A percentile compares a stretch with the other conserved stretches of the same genome.
phyloP scores from a whole-genome alignment of 306 rosid genomes.

The Ammopiptanthus mongolicus region DNA sequence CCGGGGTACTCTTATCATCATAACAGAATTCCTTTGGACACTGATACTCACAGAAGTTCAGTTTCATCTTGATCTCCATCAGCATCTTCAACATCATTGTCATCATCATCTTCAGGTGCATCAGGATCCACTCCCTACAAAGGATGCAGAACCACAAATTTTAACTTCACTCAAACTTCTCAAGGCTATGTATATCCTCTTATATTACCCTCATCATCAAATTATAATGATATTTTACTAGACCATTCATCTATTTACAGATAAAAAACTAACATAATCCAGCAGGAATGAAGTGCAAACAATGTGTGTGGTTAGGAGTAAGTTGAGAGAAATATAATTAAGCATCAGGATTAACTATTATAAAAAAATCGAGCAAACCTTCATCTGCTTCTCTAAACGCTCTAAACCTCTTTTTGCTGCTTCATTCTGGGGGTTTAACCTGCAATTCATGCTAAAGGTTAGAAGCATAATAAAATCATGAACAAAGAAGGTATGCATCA shows the following conservation, averaged over 20 bases:
- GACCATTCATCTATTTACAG: conserved; percentile 8
- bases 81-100: conserved; percentile 89
- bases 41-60: conserved; percentile 58
- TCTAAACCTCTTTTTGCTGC: conserved; percentile 94
- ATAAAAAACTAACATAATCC: not conserved
- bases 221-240: not conserved
- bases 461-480: conserved; percentile 11
- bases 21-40: not conserved
- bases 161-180: not conserved
- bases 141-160: conserved; percentile 21
- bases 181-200: not conserved
- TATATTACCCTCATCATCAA: not conserved
- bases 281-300: conserved; percentile 7
- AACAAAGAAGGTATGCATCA: not conserved
- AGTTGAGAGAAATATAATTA: conserved; percentile 8
- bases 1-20: conserved; percentile 6
- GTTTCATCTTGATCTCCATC: conserved; percentile 96
- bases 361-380: conserved; percentile 43
- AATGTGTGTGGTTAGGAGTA: conserved; percentile 3
- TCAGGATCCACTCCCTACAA: conserved; percentile 91
- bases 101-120: conserved; percentile 99
- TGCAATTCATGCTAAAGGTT: conserved; percentile 35
- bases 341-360: not conserved
- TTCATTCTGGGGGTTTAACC: conserved; percentile 91
- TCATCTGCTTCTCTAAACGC: conserved; percentile 95